Percentiles rank a stretch among this genome's conserved stretches.
Evolutionary conservation across 805 yeast species (phyloP).

Genomic region (Brettanomyces nanus): DNA sequence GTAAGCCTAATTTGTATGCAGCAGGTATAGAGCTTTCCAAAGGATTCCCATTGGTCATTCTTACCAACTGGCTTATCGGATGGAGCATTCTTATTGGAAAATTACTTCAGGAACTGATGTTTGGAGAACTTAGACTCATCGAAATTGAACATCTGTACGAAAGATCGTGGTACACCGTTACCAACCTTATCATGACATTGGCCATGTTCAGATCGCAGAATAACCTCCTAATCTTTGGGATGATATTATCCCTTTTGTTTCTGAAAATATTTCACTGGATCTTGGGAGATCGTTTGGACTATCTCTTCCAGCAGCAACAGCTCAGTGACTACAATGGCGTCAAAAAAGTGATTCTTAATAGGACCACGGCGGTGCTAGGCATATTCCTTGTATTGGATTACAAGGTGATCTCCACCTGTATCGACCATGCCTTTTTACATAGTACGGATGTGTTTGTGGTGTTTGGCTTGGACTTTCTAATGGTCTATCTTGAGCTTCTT

Average conservation of each 20-base stretch:
- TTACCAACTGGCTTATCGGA: conserved; percentile 37
- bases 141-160: conserved; percentile 73
- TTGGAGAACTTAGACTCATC: conserved; percentile 66
- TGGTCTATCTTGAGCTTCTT: conserved; percentile 48
- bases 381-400: conserved; percentile 44
- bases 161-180: conserved; percentile 54
- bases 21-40: conserved; percentile 43
- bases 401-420: conserved; percentile 42
- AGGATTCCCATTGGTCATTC: conserved; percentile 35
- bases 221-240: conserved; percentile 32
- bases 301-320: conserved; percentile 34
- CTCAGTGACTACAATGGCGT: conserved; percentile 13
- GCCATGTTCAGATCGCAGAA: conserved; percentile 44
- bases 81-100: conserved; percentile 33
- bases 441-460: conserved; percentile 51
- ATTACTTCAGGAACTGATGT: conserved; percentile 42
- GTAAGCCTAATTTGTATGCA: conserved; percentile 41
- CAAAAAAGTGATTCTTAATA: conserved; percentile 23
- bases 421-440: conserved; percentile 46
- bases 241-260: conserved; percentile 33
- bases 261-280: conserved; percentile 75
- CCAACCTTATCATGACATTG: conserved; percentile 51
- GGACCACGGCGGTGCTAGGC: conserved; percentile 37
- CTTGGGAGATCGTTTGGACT: conserved; percentile 40
- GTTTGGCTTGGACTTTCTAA: conserved; percentile 70